Percentiles rank a stretch among this genome's conserved stretches.
These are phyloP conservation scores for Achaetomium macrosporum DNA, from an alignment of 2,329 filamentous ascomycete genomes.

Conservation along the genomic window DNA sequence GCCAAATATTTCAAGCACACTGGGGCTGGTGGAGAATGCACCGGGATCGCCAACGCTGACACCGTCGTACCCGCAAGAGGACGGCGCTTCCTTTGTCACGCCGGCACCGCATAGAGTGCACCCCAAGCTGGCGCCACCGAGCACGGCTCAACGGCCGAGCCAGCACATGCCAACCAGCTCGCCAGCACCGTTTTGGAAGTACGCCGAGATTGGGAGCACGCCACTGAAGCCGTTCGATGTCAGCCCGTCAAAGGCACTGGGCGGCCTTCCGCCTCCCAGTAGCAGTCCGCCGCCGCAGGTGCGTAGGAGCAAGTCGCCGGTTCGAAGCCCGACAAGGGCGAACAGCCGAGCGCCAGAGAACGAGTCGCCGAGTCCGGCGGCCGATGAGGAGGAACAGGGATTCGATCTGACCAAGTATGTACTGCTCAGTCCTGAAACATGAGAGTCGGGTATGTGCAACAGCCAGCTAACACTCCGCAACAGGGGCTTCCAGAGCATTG, in stretches of 20 bases:
- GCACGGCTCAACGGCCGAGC: constrained; percentile 73
- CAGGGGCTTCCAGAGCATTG: constrained; percentile 62
- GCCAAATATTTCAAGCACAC: constrained; percentile 38
- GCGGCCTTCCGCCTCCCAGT: constrained; percentile 40
- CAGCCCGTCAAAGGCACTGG: constrained; percentile 50
- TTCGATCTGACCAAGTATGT: constrained; percentile 58
- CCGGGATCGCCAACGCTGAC: constrained; percentile 57
- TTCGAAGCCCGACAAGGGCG: constrained; percentile 44
- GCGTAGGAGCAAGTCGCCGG: constrained; percentile 42
- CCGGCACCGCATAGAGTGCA: constrained; percentile 68
- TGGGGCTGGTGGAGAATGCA: constrained; percentile 43
- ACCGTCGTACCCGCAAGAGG: constrained; percentile 57
- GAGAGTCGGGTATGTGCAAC: not conserved
- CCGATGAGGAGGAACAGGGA: constrained; percentile 45
- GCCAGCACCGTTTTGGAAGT: constrained; percentile 85
- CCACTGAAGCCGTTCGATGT: constrained; percentile 56
- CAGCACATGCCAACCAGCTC: constrained; percentile 83
- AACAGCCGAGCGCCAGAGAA: constrained; percentile 23
- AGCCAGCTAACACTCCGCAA: constrained; percentile 25
- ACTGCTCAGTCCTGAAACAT: constrained; percentile 20
- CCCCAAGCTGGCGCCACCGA: constrained; percentile 70
- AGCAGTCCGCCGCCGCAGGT: constrained; percentile 51
- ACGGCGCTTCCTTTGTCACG: constrained; percentile 58
- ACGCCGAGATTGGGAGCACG: constrained; percentile 69
- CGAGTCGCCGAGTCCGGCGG: constrained; percentile 24